A percentile compares a stretch with the other conserved stretches of the same genome.
phyloP scores from a whole-genome alignment of 164 flowering plant genomes.

The Berberis thunbergii region DNA sequence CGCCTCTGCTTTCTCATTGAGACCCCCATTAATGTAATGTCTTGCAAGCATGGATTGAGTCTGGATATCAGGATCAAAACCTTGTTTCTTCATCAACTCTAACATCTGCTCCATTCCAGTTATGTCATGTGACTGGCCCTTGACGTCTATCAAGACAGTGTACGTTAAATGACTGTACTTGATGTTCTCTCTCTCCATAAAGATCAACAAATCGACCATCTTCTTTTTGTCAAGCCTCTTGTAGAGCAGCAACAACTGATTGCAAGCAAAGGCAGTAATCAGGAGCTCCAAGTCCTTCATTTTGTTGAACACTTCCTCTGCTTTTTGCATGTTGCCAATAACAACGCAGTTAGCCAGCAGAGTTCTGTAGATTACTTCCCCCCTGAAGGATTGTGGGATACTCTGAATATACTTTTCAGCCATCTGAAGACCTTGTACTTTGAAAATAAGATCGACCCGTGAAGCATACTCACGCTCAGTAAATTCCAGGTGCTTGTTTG shows the following conservation, averaged over 20 bases:
- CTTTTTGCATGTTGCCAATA: conserved; percentile 34
- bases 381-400: conserved; percentile 56
- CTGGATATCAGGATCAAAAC: conserved; percentile 34
- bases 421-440: conserved; percentile 44
- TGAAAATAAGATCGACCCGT: conserved; percentile 57
- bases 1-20: conserved; percentile 59
- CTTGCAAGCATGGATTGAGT: conserved; percentile 34
- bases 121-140: conserved; percentile 61
- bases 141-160: conserved; percentile 51
- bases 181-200: conserved; percentile 79
- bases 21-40: conserved; percentile 45
- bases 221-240: conserved; percentile 64
- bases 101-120: conserved; percentile 71
- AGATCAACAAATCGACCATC: conserved; percentile 59
- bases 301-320: conserved; percentile 71
- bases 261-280: conserved; percentile 53
- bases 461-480: conserved; percentile 70
- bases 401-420: conserved; percentile 53
- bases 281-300: conserved; percentile 63
- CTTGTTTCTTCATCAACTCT: conserved; percentile 78
- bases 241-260: conserved; percentile 77
- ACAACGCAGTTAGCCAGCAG: conserved; percentile 53
- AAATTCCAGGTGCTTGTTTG: conserved; percentile 29
- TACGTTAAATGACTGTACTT: conserved; percentile 62
- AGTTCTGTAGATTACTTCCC: conserved; percentile 53